Evolutionary conservation across 306 rosid genomes (phyloP), one percentile per base, ranked within the genome.

Genomic region (Casuarina equisetifolia): DNA sequence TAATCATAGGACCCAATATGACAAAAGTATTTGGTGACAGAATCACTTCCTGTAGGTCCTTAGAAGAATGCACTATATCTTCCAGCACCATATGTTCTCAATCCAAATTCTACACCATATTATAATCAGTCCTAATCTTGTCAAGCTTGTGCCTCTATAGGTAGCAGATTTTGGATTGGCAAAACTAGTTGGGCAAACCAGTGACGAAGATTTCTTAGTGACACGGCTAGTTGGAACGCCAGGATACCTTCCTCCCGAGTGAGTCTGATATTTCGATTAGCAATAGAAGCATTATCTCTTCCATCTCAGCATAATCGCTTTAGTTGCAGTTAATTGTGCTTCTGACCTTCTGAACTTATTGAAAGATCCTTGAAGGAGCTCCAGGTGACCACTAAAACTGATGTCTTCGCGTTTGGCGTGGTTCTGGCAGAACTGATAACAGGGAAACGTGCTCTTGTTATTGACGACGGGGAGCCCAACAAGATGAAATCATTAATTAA

Each of bases 171-270:
- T 94, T 46, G 98, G 98, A 40, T 82, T 94, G 49, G 98, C 87
- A 75, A 92, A 85, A 77, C 82, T 94, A 7, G 91, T 92, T 4
- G 96, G 88, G 74, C 75, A 97, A 76, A 86, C 91, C 72, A 90
- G 85, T 64, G 96, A 89, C 45, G 93, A 83, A 51, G 94, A 92
- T 77, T 69, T 85, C 59, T 75, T 92, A 7, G 89, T 93, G 38
- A 94, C 97, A 8, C 81, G 90, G 70, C 89, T 92, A 39, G 98
- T 92, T 58, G 98, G 98, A 83, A 94, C 98, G 73, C 98, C 95
- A 16, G 98, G 97, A 81, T 89, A 94, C 78, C 96, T 94, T 79
- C 98, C 98, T 46, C 98, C 98, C 20, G 97, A 94, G 96, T 92
- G 86, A 72, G 89, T 74, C 75, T 72, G 49, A 43, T 66, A 61